These are phyloP conservation scores for Lophium mytilinum DNA, from an alignment of 495 filamentous ascomycete genomes.

Conservation along the genomic window DNA sequence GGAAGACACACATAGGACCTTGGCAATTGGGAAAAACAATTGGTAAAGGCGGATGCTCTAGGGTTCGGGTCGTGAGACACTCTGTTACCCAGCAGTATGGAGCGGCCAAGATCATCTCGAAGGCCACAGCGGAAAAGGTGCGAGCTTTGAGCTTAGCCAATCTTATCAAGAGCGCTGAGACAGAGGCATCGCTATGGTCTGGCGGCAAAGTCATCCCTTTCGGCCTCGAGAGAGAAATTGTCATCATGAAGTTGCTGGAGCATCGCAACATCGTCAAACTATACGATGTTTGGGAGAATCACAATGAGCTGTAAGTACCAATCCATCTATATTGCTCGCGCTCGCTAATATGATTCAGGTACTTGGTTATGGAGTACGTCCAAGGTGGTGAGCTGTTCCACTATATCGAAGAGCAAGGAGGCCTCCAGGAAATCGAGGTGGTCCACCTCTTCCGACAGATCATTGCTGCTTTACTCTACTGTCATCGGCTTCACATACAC, in stretches of 20 bases:
- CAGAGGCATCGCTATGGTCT: slow-evolving; percentile 18
- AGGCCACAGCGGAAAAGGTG: slow-evolving; percentile 58
- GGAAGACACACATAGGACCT: slow-evolving; percentile 76
- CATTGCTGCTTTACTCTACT: slow-evolving; percentile 82
- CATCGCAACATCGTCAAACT: slow-evolving; percentile 88
- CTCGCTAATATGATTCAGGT: slow-evolving; percentile 46
- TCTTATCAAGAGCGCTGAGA: slow-evolving; percentile 39
- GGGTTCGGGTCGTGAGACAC: slow-evolving; percentile 77
- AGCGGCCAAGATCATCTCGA: slow-evolving; percentile 90
- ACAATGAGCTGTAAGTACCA: slow-evolving; percentile 71
- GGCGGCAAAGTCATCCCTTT: slow-evolving; percentile 61
- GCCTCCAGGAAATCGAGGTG: slow-evolving; percentile 67
- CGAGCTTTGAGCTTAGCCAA: slow-evolving; percentile 69
- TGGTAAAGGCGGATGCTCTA: slow-evolving; percentile 74
- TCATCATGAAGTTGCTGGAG: slow-evolving; percentile 91
- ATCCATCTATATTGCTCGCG: background rate
- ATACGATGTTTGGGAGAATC: slow-evolving; percentile 94
- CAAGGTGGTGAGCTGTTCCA: slow-evolving; percentile 85
- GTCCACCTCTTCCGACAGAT: slow-evolving; percentile 87
- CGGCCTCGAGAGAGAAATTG: slow-evolving; percentile 83
- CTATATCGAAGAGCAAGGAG: slow-evolving; percentile 60
- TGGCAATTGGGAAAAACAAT: slow-evolving; percentile 85
- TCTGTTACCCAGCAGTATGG: slow-evolving; percentile 63
- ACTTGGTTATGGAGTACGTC: slow-evolving; percentile 93
- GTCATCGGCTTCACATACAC: slow-evolving; percentile 87